Base-by-base conservation (phyloP, 441 rosid species). In the Adansonia rubrostipa region DNA sequence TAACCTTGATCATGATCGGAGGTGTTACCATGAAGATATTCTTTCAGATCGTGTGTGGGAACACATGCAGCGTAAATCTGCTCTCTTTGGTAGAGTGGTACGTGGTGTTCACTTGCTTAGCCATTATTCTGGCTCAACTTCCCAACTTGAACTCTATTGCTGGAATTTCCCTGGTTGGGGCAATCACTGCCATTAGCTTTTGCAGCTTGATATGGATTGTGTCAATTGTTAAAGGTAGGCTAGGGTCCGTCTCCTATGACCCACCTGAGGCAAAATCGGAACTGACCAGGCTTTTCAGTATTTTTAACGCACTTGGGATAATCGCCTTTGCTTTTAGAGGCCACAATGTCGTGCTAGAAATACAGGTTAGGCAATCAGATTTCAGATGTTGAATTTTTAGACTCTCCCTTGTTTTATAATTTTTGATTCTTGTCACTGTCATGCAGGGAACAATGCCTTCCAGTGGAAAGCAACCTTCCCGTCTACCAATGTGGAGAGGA, bases 131-230 rank as follows among this genome's bases (percentile, higher is more conserved):
- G 67, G 82, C 92, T 68, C 91, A 87, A 80, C 92, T 90, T 66
- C 94, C 94, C 22, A 90, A 88, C 83, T 64, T 90, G 68, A 90
- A 90, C 66, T 89, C 94, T 1, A 84, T 90, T 1, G 94, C 94
- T 3, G 90, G 91, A 10, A 87, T 87, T 36, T 90, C 94, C 0
- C 84, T 90, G 6, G 74, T 89, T 0, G 91, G 94, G 45, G 94
- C 92, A 0, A 11, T 90, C 79, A 81, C 92, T 0, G 94, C 92
- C 36, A 77, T 90, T 66, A 56, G 85, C 62, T 89, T 89, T 70
- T 90, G 90, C 56, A 85, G 88, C 0, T 10, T 89, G 40, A 83
- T 85, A 56, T 87, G 91, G 94, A 83, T 73, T 1, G 81, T 84
- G 10, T 83, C 92, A 6, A 15, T 85, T 15, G 3, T 75, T 48